A percentile compares a stretch with the other conserved stretches of the same genome.
These are phyloP conservation scores for Paraphoma sp. DNA, from an alignment of 2,329 filamentous ascomycete species.

Conservation along the genomic window DNA sequence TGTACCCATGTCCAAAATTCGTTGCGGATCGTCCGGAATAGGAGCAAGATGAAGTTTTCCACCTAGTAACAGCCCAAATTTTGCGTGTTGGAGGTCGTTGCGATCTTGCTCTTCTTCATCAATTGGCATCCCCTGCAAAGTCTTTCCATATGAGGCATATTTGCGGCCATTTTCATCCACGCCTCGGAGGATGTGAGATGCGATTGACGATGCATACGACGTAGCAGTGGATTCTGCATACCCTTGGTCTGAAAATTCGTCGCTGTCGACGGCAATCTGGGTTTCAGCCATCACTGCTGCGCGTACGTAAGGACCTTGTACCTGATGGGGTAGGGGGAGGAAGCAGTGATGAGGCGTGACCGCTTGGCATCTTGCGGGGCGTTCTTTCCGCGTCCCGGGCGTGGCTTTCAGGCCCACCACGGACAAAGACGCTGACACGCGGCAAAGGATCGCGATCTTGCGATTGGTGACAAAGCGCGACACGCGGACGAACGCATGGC, in stretches of 20 bases:
- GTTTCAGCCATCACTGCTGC: not conserved
- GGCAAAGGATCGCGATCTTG: not conserved
- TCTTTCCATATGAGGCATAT: constrained; percentile 10
- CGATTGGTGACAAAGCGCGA: not conserved
- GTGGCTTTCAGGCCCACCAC: not conserved
- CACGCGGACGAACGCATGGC: too few species aligned
- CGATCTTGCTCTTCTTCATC: constrained; percentile 21
- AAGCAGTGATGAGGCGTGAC: not conserved
- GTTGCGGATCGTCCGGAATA: constrained; percentile 31
- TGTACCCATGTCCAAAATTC: constrained; percentile 46
- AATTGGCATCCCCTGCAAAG: constrained; percentile 10
- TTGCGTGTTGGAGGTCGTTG: constrained; percentile 40
- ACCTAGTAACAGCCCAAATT: constrained; percentile 46
- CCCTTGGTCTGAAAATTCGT: constrained; percentile 7
- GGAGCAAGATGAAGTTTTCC: constrained; percentile 49
- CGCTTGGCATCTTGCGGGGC: constrained; percentile 3
- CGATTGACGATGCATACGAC: constrained; percentile 9
- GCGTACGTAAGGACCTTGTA: not conserved
- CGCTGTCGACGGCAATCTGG: constrained; percentile 9
- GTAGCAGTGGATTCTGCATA: constrained; percentile 10
- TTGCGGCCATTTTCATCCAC: constrained; percentile 10
- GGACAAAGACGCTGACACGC: not conserved
- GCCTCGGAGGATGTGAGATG: constrained; percentile 7
- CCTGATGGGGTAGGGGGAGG: not conserved
- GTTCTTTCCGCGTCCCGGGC: not conserved